A percentile compares a stretch with the other conserved stretches of the same genome.
Evolutionary conservation across 2,329 filamentous ascomycete genomes (phyloP).

Genomic region (Colletotrichum liriopes): DNA sequence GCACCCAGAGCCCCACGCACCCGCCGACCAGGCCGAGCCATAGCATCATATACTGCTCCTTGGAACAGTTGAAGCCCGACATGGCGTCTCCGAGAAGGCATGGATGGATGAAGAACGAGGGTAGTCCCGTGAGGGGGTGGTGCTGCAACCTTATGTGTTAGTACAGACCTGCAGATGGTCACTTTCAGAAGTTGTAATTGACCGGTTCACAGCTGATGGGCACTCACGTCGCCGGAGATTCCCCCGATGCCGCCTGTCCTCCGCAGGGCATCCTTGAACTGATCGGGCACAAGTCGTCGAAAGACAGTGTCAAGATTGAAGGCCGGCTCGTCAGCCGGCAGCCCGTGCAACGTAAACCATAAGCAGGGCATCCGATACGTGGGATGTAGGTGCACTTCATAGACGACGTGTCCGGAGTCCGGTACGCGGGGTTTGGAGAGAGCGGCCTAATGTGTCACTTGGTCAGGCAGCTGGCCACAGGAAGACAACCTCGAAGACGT

Average conservation of each 20-base stretch:
- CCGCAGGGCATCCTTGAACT: slow-evolving; percentile 74
- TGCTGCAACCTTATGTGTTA: slow-evolving; percentile 68
- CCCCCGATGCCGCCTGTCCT: slow-evolving; percentile 77
- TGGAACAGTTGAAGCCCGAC: slow-evolving; percentile 73
- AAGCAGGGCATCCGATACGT: slow-evolving; percentile 83
- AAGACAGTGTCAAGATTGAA: slow-evolving; percentile 80
- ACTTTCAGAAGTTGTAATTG: slow-evolving; percentile 50
- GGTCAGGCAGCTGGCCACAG: slow-evolving; percentile 25
- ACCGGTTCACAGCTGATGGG: slow-evolving; percentile 50
- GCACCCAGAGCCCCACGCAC: slow-evolving; percentile 84
- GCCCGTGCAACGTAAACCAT: slow-evolving; percentile 79
- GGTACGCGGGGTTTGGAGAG: slow-evolving; percentile 52
- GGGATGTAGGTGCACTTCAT: slow-evolving; percentile 82
- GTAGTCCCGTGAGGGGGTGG: slow-evolving; percentile 84
- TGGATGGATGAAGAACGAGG: slow-evolving; percentile 93
- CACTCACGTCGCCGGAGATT: slow-evolving; percentile 83
- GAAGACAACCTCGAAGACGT: background rate
- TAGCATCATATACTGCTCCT: slow-evolving; percentile 82
- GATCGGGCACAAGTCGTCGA: slow-evolving; percentile 77
- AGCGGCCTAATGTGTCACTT: slow-evolving; percentile 55
- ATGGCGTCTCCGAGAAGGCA: slow-evolving; percentile 91
- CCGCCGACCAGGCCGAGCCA: slow-evolving; percentile 93
- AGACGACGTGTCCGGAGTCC: slow-evolving; percentile 69
- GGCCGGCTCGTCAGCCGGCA: slow-evolving; percentile 69
- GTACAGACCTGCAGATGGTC: slow-evolving; percentile 44